These are phyloP conservation scores for Citrus maxima DNA, from an alignment of 345 rosid species.

Conservation along the genomic window DNA sequence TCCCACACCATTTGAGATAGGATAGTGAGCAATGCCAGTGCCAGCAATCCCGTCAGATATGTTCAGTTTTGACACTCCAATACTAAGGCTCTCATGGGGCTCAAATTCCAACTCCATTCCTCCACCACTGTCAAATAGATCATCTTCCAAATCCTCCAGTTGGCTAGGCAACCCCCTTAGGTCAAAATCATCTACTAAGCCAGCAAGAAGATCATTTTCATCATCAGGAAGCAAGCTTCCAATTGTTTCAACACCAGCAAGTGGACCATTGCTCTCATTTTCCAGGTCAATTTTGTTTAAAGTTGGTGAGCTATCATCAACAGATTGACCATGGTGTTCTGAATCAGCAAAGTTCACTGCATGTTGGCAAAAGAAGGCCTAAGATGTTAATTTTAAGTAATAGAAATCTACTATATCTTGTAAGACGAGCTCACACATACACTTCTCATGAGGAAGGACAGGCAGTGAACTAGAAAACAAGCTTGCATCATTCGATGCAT, in stretches of 20 bases:
- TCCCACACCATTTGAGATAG: constrained; percentile 59
- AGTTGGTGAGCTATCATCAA: constrained; percentile 50
- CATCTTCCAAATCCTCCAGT: constrained; percentile 83
- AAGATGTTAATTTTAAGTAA: neutral
- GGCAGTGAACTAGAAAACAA: constrained; percentile 86
- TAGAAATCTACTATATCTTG: neutral
- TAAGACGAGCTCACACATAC: constrained; percentile 36
- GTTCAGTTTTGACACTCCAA: constrained; percentile 45
- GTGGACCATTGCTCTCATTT: constrained; percentile 44
- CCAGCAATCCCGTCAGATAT: constrained; percentile 49
- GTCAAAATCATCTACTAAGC: constrained; percentile 77
- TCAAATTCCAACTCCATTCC: constrained; percentile 86
- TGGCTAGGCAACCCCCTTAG: constrained; percentile 55
- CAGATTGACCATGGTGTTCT: constrained; percentile 37
- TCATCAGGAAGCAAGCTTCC: constrained; percentile 71
- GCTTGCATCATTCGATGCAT: constrained; percentile 58
- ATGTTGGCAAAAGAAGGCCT: constrained; percentile 22
- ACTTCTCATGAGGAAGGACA: constrained; percentile 68
- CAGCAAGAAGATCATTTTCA: constrained; percentile 86
- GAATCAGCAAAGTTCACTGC: constrained; percentile 66
- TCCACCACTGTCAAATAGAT: constrained; percentile 80
- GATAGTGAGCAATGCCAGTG: constrained; percentile 44
- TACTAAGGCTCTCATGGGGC: constrained; percentile 44
- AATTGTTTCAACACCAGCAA: constrained; percentile 48
- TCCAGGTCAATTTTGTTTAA: constrained; percentile 40